phyloP scores from a whole-genome alignment of 164 flowering plant genomes.

The Tetrastigma voinierianum region DNA sequence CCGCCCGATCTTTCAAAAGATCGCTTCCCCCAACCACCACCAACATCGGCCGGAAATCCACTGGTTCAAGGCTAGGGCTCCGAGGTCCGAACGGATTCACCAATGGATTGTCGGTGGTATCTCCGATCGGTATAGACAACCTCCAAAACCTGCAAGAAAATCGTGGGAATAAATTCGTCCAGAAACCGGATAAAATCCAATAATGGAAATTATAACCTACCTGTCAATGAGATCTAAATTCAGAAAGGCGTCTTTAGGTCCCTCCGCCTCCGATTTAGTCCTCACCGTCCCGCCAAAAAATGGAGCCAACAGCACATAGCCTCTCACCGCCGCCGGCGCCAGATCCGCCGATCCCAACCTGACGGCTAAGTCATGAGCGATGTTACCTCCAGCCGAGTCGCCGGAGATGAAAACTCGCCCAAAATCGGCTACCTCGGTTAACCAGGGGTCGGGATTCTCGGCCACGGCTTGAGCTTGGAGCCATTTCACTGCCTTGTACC shows the following conservation, averaged over 20 bases:
- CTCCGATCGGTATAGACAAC: conserved; percentile 60
- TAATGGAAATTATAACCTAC: conserved; percentile 12
- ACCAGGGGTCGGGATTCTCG: conserved; percentile 44
- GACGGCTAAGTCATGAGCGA: conserved; percentile 65
- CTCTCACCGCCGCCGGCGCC: conserved; percentile 58
- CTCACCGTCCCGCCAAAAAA: conserved; percentile 68
- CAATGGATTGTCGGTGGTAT: conserved; percentile 56
- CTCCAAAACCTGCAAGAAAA: conserved; percentile 64
- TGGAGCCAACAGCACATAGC: conserved; percentile 63
- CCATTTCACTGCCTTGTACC: conserved; percentile 55
- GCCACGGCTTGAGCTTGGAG: conserved; percentile 53
- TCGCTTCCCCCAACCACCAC: conserved; percentile 60
- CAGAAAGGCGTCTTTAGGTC: conserved; percentile 62
- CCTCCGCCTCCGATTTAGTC: conserved; percentile 56
- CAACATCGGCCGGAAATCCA: conserved; percentile 54
- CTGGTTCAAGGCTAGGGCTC: conserved; percentile 37
- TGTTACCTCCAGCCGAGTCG: conserved; percentile 84
- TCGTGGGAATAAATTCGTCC: too few species aligned
- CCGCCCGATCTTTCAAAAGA: conserved; percentile 53
- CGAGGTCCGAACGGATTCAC: conserved; percentile 69
- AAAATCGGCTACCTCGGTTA: conserved; percentile 57
- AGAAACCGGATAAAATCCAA: not conserved
- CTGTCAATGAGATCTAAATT: conserved; percentile 62
- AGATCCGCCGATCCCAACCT: conserved; percentile 43
- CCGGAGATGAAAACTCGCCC: conserved; percentile 60